Evolutionary conservation across 306 rosid species (phyloP).

Genomic region (Cucumis melo): DNA sequence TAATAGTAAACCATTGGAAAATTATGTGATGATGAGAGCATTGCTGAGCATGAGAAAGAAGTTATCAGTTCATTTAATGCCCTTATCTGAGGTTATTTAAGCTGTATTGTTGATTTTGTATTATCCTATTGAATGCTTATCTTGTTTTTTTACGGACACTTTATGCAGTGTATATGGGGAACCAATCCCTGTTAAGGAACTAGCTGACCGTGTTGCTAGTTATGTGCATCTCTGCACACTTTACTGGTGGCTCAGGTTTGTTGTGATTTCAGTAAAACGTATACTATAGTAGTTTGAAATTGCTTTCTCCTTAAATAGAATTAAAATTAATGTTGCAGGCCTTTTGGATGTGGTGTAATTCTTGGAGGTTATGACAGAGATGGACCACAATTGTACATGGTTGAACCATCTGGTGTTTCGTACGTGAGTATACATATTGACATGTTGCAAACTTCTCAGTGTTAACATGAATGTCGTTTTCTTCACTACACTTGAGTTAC

Average conservation of each 20-base stretch:
- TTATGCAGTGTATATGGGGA: conserved; percentile 71
- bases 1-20: not conserved
- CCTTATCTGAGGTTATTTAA: not conserved
- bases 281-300: conserved; percentile 13
- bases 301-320: conserved; percentile 4
- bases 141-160: conserved; percentile 6
- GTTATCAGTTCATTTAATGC: not conserved
- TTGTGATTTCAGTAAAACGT: conserved; percentile 4
- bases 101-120: conserved; percentile 1
- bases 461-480: too few relatives aligned
- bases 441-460: not conserved
- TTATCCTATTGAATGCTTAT: conserved; percentile 7
- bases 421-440: conserved; percentile 43
- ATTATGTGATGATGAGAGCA: not conserved
- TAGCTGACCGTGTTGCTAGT: conserved; percentile 93
- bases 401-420: conserved; percentile 93
- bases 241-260: conserved; percentile 98
- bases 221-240: conserved; percentile 95
- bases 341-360: conserved; percentile 96
- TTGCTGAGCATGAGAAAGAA: not conserved
- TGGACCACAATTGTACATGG: conserved; percentile 94
- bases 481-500: not conserved
- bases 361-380: conserved; percentile 97
- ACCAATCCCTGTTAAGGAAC: conserved; percentile 83
- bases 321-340: conserved; percentile 39